Conservation (phyloP, 495 filamentous ascomycete species). For the Penicillium steckii region DNA sequence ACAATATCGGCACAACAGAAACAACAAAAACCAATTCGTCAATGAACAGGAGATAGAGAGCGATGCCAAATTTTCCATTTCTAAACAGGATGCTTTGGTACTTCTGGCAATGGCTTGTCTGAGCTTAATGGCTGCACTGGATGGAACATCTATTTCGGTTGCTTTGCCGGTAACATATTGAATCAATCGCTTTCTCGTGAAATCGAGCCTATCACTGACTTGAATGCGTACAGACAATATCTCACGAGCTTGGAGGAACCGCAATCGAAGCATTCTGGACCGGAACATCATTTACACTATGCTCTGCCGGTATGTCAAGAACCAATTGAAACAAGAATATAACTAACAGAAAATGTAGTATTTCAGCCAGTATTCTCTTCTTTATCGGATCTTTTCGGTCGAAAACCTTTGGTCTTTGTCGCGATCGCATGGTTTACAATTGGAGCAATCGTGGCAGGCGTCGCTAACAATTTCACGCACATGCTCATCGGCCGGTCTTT, state of each 20-base stretch:
- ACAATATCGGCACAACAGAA: too few species aligned
- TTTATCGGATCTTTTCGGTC: slow-evolving; percentile 34
- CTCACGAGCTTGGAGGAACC: slow-evolving; percentile 39
- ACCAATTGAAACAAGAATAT: not conserved
- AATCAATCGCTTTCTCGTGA: not conserved
- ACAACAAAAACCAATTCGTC: too few species aligned
- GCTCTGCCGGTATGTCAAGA: slow-evolving; percentile 26
- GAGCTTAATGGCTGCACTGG: slow-evolving; percentile 51
- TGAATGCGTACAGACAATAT: slow-evolving; percentile 19
- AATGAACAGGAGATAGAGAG: too few species aligned
- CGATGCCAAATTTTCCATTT: too few species aligned
- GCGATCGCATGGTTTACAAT: slow-evolving; percentile 50
- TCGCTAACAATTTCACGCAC: slow-evolving; percentile 53
- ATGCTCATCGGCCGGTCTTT: slow-evolving; percentile 63
- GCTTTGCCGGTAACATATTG: slow-evolving; percentile 57
- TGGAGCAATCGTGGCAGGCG: slow-evolving; percentile 54
- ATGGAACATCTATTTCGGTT: slow-evolving; percentile 70
- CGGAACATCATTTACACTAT: slow-evolving; percentile 50
- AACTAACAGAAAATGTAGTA: slow-evolving; percentile 5
- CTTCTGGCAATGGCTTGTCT: slow-evolving; percentile 27
- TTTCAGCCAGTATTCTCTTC: slow-evolving; percentile 33
- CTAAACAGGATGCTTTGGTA: not conserved
- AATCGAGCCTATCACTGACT: not conserved
- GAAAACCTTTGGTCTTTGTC: slow-evolving; percentile 39
- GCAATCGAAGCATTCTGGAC: slow-evolving; percentile 57